Base-by-base conservation (phyloP, 352 stramenopile species). In the Phytophthora lateralis region DNA sequence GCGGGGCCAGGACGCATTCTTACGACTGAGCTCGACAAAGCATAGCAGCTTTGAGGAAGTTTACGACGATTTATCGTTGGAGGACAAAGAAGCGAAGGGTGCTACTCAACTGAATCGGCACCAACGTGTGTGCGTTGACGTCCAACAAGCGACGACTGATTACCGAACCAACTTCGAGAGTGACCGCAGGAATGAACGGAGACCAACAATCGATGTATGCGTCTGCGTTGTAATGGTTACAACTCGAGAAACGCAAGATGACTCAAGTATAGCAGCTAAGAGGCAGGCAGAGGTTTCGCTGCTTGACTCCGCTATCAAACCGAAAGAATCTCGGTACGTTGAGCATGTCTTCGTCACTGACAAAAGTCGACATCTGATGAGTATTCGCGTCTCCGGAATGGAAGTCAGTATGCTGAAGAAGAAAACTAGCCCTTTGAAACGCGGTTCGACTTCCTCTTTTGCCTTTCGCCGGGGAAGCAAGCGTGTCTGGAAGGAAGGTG, bases 331-430 rank as follows among this genome's bases (percentile, higher is more conserved):
- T 34, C 46, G 61, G 3, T 82, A 79, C 55, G 43, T 74, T 2
- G 63, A 88, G 34, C 78, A 88, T 26, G 66, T 79, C 12, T 90
- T 90, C 39, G 78, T 76, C n/a, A 85, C 80, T 0, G 80, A 90
- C 47, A 41, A 41, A 41, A 88, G 67, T 42, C 54, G 60, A 9
- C 61, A 74, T 29, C 54, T 90, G 6, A 81, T 88, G 77, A 87
- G 81, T 52, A 70, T 90, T 62, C 73, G 78, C 14, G 44, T 88
- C 1, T 68, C 64, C 6, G 63, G 63, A 17, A 67, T 74, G 55
- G 63, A 72, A 6, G 66, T 76, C 26, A 60, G 26, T 21, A 57
- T 71, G 39, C 38, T 60, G 0, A 66, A 63, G 21, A 71, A 58
- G 34, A 74, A 53, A 29, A 62, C 30, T 1, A 60, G 45, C 5